Base-by-base conservation (phyloP, 2,329 filamentous ascomycete genomes). In the Venturia aucupariae region DNA sequence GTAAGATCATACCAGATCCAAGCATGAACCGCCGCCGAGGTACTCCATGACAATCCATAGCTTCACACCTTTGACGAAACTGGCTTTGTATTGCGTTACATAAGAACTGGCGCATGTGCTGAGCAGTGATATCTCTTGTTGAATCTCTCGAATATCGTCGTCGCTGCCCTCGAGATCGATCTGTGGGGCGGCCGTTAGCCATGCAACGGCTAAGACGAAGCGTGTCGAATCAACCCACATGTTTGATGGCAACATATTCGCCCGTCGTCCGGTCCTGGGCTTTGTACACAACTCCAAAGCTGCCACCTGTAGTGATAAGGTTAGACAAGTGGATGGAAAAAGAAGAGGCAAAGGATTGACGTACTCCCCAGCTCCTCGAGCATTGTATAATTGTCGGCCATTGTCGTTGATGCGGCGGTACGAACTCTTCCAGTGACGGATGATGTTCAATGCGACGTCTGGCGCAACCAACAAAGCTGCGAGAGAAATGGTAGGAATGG, bases 31-130 rank as follows among this genome's bases (percentile, higher is more conserved):
- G 68, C 94, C 94, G 6, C 94, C 94, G 13, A 99, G 80, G 73
- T 89, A 99, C 76, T 99, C 94, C 94, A 99, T 99, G 65, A 97
- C 91, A 73, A 99, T 99, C 94, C 94, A 99, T 80, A 99, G 80
- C 78, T 97, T 99, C 74, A 92, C 90, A 32, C 94, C 94, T 70
- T 90, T 86, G n/a, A 97, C 84, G 75, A 97, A 99, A 73, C 92
- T 97, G 27, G 90, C 90, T 75, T 92, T 95, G 82, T 99, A 99
- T 74, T 96, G 90, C 19, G 94, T 97, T 69, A 99, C 92, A 75
- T 89, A 95, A 60, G 90, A 89, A 74, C 92, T 97, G 69, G 90
- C 89, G 79, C 94, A 99, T 63, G 94, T 97, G 77, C 92, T 94
- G 67, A 99, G 82, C 41, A 99, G 89, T 2, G 91, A 89, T 69